phyloP scores from a whole-genome alignment of 148 eudicot genomes.

The Tetragonia tetragonoides region DNA sequence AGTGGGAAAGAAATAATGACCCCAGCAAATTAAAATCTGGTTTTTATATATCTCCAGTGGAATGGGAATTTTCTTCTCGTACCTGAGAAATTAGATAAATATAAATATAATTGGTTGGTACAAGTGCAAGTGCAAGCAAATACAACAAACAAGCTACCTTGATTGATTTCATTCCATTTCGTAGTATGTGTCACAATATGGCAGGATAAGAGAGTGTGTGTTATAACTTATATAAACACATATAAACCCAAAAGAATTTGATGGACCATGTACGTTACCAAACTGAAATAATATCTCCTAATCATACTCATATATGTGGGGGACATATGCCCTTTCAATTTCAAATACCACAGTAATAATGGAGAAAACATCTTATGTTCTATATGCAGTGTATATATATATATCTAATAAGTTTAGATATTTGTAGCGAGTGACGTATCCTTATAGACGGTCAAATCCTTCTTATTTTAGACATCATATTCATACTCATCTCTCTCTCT shows the following conservation, averaged over 20 bases:
- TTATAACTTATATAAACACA: no score
- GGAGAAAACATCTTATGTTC: no score
- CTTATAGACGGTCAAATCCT: slow-evolving; percentile 13
- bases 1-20: no score
- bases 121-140: not conserved
- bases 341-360: no score
- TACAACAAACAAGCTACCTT: not conserved
- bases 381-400: not conserved
- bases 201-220: not conserved
- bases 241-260: not conserved
- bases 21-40: no score
- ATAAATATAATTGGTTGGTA: slow-evolving; percentile 20
- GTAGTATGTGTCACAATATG: not conserved
- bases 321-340: slow-evolving; percentile 5
- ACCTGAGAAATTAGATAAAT: slow-evolving; percentile 24
- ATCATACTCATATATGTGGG: not conserved
- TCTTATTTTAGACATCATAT: not conserved
- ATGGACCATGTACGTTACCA: not conserved
- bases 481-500: slow-evolving; percentile 3
- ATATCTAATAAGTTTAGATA: slow-evolving; percentile 3
- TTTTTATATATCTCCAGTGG: no score
- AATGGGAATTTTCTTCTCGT: not conserved
- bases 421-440: slow-evolving; percentile 8
- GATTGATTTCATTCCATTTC: not conserved
- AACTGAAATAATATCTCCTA: slow-evolving; percentile 14